phyloP scores from a whole-genome alignment of 2,329 filamentous ascomycete genomes.

The Alternaria arborescens region DNA sequence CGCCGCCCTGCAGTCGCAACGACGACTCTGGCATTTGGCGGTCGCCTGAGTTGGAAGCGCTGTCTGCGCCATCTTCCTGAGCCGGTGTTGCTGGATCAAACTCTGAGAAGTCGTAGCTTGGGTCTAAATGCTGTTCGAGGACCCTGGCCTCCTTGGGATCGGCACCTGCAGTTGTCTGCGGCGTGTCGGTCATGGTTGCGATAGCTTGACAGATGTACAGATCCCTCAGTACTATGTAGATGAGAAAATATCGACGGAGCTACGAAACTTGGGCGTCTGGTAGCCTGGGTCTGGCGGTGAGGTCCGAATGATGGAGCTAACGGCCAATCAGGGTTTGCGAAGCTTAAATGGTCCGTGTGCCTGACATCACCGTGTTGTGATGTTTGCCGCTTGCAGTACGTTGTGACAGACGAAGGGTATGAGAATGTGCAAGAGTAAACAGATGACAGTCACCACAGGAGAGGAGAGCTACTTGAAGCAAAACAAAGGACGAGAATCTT shows the following conservation, averaged over 20 bases:
- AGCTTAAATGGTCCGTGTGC: constrained; percentile 40
- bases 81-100: constrained; percentile 49
- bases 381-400: constrained; percentile 9
- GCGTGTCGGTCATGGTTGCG: constrained; percentile 40
- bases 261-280: constrained; percentile 10
- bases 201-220: constrained; percentile 5
- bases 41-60: constrained; percentile 31
- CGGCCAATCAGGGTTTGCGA: constrained; percentile 34
- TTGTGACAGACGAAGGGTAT: constrained; percentile 5
- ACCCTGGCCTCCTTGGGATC: constrained; percentile 47
- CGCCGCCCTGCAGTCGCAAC: constrained; percentile 75
- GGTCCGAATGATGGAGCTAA: constrained; percentile 20
- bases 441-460: neutral
- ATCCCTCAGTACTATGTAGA: neutral
- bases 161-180: constrained; percentile 37
- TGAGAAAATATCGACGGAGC: neutral
- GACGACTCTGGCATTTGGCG: constrained; percentile 65
- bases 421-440: neutral
- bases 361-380: constrained; percentile 38
- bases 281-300: constrained; percentile 28
- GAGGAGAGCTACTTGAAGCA: constrained; percentile 4
- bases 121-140: constrained; percentile 54
- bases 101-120: constrained; percentile 52
- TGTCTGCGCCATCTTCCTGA: constrained; percentile 34
- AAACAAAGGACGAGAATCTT: constrained; percentile 11